Conservation (phyloP, 2,329 filamentous ascomycete species). For the Clathrospora elynae region DNA sequence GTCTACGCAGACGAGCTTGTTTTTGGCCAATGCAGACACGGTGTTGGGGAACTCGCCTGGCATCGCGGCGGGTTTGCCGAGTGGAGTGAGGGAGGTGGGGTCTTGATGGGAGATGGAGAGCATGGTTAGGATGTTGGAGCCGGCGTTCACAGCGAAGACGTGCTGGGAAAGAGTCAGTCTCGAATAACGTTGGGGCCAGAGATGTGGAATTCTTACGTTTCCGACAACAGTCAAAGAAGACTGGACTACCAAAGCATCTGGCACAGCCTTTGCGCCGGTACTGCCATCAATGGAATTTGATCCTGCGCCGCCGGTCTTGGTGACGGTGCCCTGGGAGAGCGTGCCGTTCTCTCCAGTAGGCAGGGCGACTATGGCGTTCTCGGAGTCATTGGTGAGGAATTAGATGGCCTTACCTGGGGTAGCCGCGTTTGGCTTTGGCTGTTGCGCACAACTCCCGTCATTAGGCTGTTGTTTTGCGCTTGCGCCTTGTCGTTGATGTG, state of each 20-base stretch:
- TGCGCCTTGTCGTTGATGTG: constrained; percentile 4
- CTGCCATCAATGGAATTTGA: constrained; percentile 47
- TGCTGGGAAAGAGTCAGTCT: constrained; percentile 45
- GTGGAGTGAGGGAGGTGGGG: constrained; percentile 34
- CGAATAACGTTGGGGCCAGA: neutral
- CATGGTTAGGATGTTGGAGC: constrained; percentile 50
- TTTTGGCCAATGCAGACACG: constrained; percentile 46
- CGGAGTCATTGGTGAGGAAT: constrained; percentile 59
- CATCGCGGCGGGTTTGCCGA: constrained; percentile 43
- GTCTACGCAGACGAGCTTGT: constrained; percentile 47
- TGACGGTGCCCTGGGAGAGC: constrained; percentile 52
- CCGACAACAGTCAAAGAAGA: constrained; percentile 57
- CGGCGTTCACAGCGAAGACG: constrained; percentile 59
- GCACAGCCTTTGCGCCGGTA: constrained; percentile 47
- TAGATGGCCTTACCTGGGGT: constrained; percentile 57
- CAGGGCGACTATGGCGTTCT: constrained; percentile 59
- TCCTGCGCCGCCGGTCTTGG: constrained; percentile 57
- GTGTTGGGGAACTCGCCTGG: constrained; percentile 50
- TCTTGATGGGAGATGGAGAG: constrained; percentile 40
- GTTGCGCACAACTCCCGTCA: constrained; percentile 8
- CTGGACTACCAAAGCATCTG: constrained; percentile 61
- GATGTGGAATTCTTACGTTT: constrained; percentile 54
- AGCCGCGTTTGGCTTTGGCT: constrained; percentile 3
- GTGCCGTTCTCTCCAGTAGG: constrained; percentile 56
- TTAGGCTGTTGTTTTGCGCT: neutral